phyloP scores from a whole-genome alignment of 805 yeast species.

The Candida nanaspora region DNA sequence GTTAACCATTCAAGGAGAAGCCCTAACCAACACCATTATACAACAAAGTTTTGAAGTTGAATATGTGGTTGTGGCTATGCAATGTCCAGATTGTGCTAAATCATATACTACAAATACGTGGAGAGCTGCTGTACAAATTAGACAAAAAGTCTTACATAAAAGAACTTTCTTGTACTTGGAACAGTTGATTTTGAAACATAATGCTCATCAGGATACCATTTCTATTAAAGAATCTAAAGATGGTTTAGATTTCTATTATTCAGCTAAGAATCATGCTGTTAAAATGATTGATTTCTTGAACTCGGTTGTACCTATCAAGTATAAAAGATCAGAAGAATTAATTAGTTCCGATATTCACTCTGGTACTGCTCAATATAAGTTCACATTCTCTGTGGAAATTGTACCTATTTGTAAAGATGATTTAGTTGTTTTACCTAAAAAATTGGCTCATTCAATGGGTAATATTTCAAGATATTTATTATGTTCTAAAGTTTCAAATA shows the following conservation, averaged over 20 bases:
- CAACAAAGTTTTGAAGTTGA: conserved; percentile 96
- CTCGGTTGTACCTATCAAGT: conserved; percentile 78
- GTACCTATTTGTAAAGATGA: conserved; percentile 98
- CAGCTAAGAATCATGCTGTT: conserved; percentile 83
- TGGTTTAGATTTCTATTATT: conserved; percentile 90
- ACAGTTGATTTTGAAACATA: conserved; percentile 87
- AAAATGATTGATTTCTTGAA: conserved; percentile 88
- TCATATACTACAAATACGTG: conserved; percentile 95
- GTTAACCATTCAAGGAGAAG: conserved; percentile 94
- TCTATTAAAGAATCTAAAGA: conserved; percentile 89
- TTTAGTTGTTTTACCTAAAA: conserved; percentile 83
- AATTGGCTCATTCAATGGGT: conserved; percentile 77
- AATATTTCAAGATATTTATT: conserved; percentile 74
- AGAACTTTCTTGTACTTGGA: conserved; percentile 94
- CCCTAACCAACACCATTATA: conserved; percentile 81
- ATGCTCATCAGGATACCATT: conserved; percentile 90
- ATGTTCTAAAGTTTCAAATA: conserved; percentile 78
- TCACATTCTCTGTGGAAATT: conserved; percentile 86
- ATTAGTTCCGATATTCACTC: conserved; percentile 90
- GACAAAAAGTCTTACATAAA: conserved; percentile 96
- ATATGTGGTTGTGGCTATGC: conserved; percentile 88
- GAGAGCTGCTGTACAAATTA: conserved; percentile 95
- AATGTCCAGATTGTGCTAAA: conserved; percentile 98
- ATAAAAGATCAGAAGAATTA: conserved; percentile 83
- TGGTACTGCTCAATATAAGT: conserved; percentile 81